These are phyloP conservation scores for Phialophora expanda DNA, from an alignment of 2,329 filamentous ascomycete species.

Conservation along the genomic window DNA sequence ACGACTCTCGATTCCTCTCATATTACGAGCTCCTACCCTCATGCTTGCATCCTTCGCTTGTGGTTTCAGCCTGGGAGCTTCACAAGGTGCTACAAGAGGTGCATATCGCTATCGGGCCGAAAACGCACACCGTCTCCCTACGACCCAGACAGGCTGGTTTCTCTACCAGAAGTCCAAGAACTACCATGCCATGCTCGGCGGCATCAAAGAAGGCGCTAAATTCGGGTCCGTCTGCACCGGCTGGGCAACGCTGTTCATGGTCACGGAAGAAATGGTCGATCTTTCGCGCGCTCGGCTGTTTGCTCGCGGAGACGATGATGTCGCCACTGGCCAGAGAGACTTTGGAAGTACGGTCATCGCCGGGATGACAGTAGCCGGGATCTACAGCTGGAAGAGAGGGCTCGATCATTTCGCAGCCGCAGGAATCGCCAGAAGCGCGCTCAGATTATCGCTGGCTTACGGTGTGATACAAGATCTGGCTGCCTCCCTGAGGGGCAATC, in stretches of 20 bases:
- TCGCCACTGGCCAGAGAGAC: slow-evolving; percentile 69
- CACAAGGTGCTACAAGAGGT: slow-evolving; percentile 73
- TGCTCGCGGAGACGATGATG: slow-evolving; percentile 79
- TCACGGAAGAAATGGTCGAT: slow-evolving; percentile 85
- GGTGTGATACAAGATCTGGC: slow-evolving; percentile 80
- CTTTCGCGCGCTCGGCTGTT: slow-evolving; percentile 69
- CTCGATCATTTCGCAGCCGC: slow-evolving; percentile 78
- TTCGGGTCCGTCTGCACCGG: slow-evolving; percentile 73
- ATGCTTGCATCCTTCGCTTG: slow-evolving; percentile 66
- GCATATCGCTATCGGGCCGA: slow-evolving; percentile 90
- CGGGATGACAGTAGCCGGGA: slow-evolving; percentile 80
- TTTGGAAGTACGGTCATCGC: slow-evolving; percentile 81
- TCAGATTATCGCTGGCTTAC: slow-evolving; percentile 78
- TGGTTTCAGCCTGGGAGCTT: slow-evolving; percentile 73
- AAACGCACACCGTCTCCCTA: slow-evolving; percentile 91
- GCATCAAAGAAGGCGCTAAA: slow-evolving; percentile 75
- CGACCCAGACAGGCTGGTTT: slow-evolving; percentile 85
- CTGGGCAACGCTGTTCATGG: slow-evolving; percentile 77
- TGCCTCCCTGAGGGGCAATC: slow-evolving; percentile 66
- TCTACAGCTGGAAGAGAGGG: slow-evolving; percentile 83
- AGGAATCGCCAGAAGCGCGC: slow-evolving; percentile 77
- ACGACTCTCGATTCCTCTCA: slow-evolving; percentile 67
- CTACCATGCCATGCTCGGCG: slow-evolving; percentile 80
- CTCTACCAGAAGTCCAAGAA: slow-evolving; percentile 99
- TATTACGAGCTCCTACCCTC: slow-evolving; percentile 69